Percentiles rank a stretch among this genome's conserved stretches.
Conservation (phyloP, 2,329 filamentous ascomycete genomes). For the Conoideocrella luteorostrata region DNA sequence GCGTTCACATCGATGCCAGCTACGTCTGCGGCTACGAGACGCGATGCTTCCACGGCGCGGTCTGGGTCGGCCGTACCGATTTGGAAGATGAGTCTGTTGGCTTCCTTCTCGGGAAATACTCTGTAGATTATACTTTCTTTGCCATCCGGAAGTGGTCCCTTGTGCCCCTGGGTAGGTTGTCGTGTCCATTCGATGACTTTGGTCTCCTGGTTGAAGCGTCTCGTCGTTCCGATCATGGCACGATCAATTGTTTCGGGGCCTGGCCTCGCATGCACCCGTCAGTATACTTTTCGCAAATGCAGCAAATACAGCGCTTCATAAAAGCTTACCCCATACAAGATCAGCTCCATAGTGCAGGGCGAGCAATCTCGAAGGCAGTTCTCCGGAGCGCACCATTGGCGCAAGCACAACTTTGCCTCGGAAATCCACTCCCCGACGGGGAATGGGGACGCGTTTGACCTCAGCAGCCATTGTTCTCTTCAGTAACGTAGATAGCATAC, state of each 20-base stretch:
- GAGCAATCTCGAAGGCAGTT: constrained; percentile 81
- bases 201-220: constrained; percentile 68
- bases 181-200: constrained; percentile 82
- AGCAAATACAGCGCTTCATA: too few species aligned
- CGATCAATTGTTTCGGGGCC: constrained; percentile 91
- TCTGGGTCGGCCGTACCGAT: constrained; percentile 82
- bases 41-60: constrained; percentile 76
- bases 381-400: constrained; percentile 97
- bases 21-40: constrained; percentile 78
- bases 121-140: constrained; percentile 73
- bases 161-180: constrained; percentile 62
- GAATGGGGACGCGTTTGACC: constrained; percentile 71
- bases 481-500: constrained; percentile 28
- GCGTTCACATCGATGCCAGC: constrained; percentile 95
- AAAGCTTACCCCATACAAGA: constrained; percentile 84
- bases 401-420: constrained; percentile 89
- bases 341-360: constrained; percentile 94
- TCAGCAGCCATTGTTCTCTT: constrained; percentile 52
- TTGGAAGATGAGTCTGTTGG: constrained; percentile 75
- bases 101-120: constrained; percentile 72
- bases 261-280: too few species aligned
- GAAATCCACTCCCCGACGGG: constrained; percentile 84
- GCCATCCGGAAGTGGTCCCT: constrained; percentile 45
- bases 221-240: constrained; percentile 80
- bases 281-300: too few species aligned